Conservation (phyloP, 139 green algal species). For the Coelastrella sp. region DNA sequence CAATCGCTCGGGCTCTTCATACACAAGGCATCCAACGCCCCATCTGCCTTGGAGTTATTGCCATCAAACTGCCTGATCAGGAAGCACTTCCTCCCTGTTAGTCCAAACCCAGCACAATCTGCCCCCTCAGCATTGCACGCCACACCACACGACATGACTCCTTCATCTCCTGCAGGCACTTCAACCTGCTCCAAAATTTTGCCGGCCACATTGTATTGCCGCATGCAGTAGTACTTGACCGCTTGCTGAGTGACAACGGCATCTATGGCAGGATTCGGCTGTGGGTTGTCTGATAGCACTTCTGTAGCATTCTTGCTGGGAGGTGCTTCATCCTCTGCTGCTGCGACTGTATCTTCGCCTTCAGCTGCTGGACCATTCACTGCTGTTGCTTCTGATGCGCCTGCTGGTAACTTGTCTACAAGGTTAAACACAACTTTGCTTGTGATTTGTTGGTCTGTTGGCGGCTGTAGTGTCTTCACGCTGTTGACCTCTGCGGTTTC, state of each 20-base stretch:
- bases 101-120: constrained; percentile 19
- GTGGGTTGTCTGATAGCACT: background rate
- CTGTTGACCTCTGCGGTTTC: constrained; percentile 31
- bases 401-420: constrained; percentile 5
- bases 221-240: constrained; percentile 42
- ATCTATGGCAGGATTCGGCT: background rate
- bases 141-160: constrained; percentile 14
- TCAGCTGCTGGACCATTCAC: background rate
- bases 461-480: constrained; percentile 14
- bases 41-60: constrained; percentile 31
- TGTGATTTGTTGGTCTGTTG: constrained; percentile 11
- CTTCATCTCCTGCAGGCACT: constrained; percentile 18
- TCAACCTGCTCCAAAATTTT: background rate
- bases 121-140: constrained; percentile 16
- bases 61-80: constrained; percentile 39
- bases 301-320: constrained; percentile 23
- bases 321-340: background rate
- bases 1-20: constrained; percentile 43
- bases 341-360: background rate
- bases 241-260: constrained; percentile 3
- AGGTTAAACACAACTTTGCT: constrained; percentile 22
- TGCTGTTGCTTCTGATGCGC: background rate
- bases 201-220: constrained; percentile 42
- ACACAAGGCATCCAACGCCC: constrained; percentile 22
- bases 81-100: constrained; percentile 39